Conservation (phyloP, 208 protist genomes). For the Leishmania braziliensis region DNA sequence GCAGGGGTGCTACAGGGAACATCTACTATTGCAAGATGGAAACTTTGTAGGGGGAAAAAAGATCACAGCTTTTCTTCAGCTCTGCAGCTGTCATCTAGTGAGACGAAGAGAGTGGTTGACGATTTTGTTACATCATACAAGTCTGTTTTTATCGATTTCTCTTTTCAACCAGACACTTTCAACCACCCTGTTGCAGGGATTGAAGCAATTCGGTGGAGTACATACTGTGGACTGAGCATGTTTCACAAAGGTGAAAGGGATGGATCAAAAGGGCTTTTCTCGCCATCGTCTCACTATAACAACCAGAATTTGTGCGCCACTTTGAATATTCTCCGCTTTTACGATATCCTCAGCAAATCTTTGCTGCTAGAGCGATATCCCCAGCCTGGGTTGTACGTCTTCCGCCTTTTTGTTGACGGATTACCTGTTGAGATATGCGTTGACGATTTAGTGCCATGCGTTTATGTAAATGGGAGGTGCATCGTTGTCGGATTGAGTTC, state of each 20-base stretch:
- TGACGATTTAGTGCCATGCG: conserved; percentile 64
- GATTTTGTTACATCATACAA: conserved; percentile 16
- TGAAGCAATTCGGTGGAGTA: conserved; percentile 23
- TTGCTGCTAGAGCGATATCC: conserved; percentile 7
- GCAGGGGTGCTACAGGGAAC: conserved; percentile 10
- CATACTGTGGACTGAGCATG: not conserved
- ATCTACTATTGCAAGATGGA: conserved; percentile 12
- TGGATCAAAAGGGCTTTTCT: conserved; percentile 6
- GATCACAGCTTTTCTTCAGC: not conserved
- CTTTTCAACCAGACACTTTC: conserved; percentile 11
- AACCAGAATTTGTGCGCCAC: conserved; percentile 50
- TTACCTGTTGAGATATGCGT: conserved; percentile 42
- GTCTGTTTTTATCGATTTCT: conserved; percentile 17
- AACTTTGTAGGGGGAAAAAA: conserved; percentile 11
- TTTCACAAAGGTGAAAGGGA: not conserved
- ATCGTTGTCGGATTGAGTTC: conserved; percentile 43
- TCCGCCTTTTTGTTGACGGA: conserved; percentile 37
- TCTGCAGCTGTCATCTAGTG: not conserved
- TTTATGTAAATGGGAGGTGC: conserved; percentile 12
- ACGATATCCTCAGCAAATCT: conserved; percentile 13
- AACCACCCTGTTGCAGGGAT: conserved; percentile 12
- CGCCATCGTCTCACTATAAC: conserved; percentile 43
- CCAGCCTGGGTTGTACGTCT: conserved; percentile 26
- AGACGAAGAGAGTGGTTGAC: conserved; percentile 7
- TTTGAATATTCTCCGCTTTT: conserved; percentile 46